Base-by-base conservation (phyloP, 164 flowering plant species). In the Amborella trichopoda region DNA sequence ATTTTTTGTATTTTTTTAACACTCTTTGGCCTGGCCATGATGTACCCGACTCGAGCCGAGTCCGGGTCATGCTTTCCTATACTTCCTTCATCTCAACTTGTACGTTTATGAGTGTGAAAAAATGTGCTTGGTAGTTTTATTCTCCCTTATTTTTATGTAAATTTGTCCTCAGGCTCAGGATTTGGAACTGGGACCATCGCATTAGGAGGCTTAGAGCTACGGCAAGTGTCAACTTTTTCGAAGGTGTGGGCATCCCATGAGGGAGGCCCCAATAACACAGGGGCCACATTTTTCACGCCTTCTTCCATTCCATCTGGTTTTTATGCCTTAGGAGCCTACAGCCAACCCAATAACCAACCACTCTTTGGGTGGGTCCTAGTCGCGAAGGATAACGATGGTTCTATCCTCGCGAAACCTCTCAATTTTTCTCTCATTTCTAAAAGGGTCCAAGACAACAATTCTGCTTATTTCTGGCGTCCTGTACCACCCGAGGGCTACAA, bases 271-370 rank as follows among this genome's bases (percentile, higher is more conserved):
- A 76, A 64, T 24, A 72, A 78, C 26, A 61, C 50, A 4, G 96
- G 96, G 0, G 83, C 85, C 4, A 61, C 85, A 2, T 73, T 91
- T 42, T 83, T 68, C 46, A 88, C 75, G 46, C 98, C 98, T 0
- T 46, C 76, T 0, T 17, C 53, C 1, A 24, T 86, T 2, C 96
- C 94, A 0, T 42, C 61, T 1, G 98, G 85, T 0, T 90, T 72
- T 62, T 71, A 49, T 49, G 68, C 75, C 73, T 64, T 90, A 3
- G 98, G 98, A 3, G 52, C 56, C 72, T 81, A 78, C 36, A 46
- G 63, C 47, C 98, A 91, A 54, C 74, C 90, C 13, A 86, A 83
- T 63, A 71, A 71, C 65, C 59, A 34, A 24, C 65, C 78, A 9
- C 75, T 78, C 13, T 80, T 57, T 17, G 93, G 96, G 2, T 75